Conservation (phyloP, 1,284 basidiomycete genomes). For the Leccinum subspadiceum region DNA sequence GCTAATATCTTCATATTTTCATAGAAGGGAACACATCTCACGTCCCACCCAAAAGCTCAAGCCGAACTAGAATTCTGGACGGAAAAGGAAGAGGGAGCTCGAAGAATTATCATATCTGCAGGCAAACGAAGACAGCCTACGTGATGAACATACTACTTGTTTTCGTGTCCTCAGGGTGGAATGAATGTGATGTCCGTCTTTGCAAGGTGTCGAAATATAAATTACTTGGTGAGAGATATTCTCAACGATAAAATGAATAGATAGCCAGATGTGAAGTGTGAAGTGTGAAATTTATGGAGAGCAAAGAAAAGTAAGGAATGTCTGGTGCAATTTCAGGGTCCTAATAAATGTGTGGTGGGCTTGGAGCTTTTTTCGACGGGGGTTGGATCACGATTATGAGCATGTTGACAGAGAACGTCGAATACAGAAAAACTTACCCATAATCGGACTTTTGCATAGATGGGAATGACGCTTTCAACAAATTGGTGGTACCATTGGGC, state of each 20-base stretch:
- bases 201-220: constrained; percentile 20
- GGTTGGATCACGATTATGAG: constrained; percentile 5
- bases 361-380: constrained; percentile 16
- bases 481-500: constrained; percentile 52
- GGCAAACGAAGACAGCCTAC: constrained; percentile 31
- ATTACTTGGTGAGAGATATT: constrained; percentile 18
- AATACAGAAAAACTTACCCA: constrained; percentile 31
- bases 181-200: constrained; percentile 15
- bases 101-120: constrained; percentile 50
- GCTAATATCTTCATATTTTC: constrained; percentile 5
- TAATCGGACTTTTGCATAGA: constrained; percentile 41
- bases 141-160: constrained; percentile 18
- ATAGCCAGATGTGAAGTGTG: constrained; percentile 4
- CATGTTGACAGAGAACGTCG: neutral
- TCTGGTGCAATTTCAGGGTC: constrained; percentile 16
- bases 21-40: constrained; percentile 50
- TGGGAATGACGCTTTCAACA: constrained; percentile 71
- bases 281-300: constrained; percentile 1
- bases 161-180: constrained; percentile 13
- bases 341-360: constrained; percentile 8
- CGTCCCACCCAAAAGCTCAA: constrained; percentile 57
- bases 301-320: constrained; percentile 6
- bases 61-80: constrained; percentile 60
- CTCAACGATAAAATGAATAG: constrained; percentile 10
- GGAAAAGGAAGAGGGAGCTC: constrained; percentile 54